Base-by-base conservation (phyloP, 495 filamentous ascomycete genomes). In the Aspergillus campestris region DNA sequence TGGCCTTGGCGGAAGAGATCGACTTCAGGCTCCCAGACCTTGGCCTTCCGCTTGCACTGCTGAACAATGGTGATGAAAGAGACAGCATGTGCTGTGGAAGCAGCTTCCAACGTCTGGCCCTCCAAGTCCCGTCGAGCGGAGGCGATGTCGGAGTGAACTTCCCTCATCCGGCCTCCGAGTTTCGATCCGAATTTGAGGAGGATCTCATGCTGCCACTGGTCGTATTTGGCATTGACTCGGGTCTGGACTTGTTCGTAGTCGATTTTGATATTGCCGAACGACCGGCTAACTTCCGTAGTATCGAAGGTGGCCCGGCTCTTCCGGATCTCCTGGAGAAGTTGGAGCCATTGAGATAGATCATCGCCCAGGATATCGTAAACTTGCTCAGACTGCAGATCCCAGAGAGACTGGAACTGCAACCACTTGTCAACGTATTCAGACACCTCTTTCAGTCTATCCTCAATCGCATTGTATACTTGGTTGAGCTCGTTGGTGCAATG, bases 201-300 rank as follows among this genome's bases (percentile, higher is more conserved):
- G 34, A 99, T 94, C 44, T 99, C 92, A 52, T 95, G 89, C 57
- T 99, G 92, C 92, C 92, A 99, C 64, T 97, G 94, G 60, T 99
- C 94, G 56, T 99, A 99, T 57, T 96, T 97, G 44, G 87, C 86
- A 60, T 95, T 96, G 60, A 99, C 91, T 62, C 90, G 95, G 30
- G 88, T 87, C 59, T 97, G 94, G 0, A 99, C 92, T 65, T 99
- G 92, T 53, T 95, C 92, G 49, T 97, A 97, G 59, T 97, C 90
- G 51, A 99, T 87, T 7, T 82, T 86, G 41, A 96, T 81, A 58
- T 94, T 89, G 8, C 92, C 92, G 59, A 99, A 97, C 6, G 81
- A 85, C 35, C 83, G 82, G 61, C 83, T 89, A 40, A 89, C 85
- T 54, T 95, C 90, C 8, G 91, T 91, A 5, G 87, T 97, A 57